Conservation (phyloP, 345 rosid genomes). For the Clarkia xantiana region DNA sequence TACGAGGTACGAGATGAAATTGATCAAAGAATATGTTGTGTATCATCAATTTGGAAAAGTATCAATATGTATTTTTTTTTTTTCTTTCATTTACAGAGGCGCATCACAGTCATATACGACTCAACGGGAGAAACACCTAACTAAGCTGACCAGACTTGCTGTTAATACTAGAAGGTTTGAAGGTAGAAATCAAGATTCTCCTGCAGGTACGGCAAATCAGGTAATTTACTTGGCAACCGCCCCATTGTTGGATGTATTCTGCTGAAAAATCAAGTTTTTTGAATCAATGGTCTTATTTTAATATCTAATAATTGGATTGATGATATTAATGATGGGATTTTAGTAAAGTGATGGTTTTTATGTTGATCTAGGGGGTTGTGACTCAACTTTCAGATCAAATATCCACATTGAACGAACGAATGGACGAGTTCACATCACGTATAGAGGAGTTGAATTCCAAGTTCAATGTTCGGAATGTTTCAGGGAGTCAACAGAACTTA, state of each 20-base stretch:
- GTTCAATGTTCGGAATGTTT: constrained; percentile 34
- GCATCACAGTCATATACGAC: constrained; percentile 57
- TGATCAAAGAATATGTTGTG: too few relatives aligned
- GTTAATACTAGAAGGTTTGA: constrained; percentile 65
- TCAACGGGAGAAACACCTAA: constrained; percentile 52
- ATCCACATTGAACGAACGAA: constrained; percentile 86
- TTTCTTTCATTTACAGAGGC: constrained; percentile 23
- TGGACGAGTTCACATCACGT: constrained; percentile 84
- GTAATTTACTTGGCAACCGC: constrained; percentile 25
- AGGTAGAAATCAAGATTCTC: constrained; percentile 51
- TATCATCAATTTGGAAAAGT: background rate
- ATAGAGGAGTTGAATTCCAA: constrained; percentile 78
- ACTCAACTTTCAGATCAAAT: constrained; percentile 94
- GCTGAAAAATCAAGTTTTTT: background rate
- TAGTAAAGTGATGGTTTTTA: too few relatives aligned
- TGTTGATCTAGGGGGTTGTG: constrained; percentile 45
- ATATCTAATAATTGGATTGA: too few relatives aligned
- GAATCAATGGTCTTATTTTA: too few relatives aligned
- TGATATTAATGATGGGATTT: too few relatives aligned
- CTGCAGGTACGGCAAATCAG: constrained; percentile 60
- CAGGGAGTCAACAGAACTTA: constrained; percentile 68
- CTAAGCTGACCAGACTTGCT: constrained; percentile 66
- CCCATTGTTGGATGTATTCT: background rate
- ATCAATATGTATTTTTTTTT: background rate
- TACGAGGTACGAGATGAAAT: too few relatives aligned